Percentiles rank a stretch among this genome's conserved stretches.
phyloP scores from a whole-genome alignment of 345 rosid species.

The Pelargonium nanum region DNA sequence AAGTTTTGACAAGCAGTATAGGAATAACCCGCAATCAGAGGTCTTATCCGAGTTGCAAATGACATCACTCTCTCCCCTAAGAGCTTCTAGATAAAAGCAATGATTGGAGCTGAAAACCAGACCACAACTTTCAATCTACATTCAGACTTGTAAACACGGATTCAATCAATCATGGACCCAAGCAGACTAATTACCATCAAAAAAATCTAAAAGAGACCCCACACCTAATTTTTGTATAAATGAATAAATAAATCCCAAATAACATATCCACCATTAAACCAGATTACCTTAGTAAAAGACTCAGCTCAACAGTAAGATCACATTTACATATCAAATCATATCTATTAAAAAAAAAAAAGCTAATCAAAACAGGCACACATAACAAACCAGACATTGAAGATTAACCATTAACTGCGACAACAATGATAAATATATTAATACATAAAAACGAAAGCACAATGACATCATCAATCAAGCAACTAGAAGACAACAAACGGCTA shows the following conservation, averaged over 20 bases:
- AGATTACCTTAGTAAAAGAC: no score
- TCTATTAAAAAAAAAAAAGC: background rate
- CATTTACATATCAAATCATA: background rate
- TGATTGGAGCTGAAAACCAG: background rate
- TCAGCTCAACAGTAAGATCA: background rate
- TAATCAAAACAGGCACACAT: background rate
- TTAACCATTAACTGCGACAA: background rate
- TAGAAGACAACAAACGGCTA: background rate
- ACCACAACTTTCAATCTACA: background rate
- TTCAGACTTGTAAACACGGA: background rate
- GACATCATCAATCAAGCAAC: background rate
- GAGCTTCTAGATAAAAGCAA: background rate
- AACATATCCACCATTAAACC: background rate
- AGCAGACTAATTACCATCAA: background rate
- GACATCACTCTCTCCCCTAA: no score
- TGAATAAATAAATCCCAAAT: no score
- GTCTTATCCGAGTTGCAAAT: background rate
- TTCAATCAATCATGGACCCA: background rate
- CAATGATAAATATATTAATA: no score
- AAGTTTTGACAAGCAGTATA: background rate
- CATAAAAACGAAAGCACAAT: background rate
- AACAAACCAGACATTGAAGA: background rate
- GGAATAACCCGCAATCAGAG: background rate
- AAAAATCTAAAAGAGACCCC: background rate
- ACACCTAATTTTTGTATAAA: no score